Conservation (phyloP, 139 green algal genomes). For the Chlamydomonas asymmetrica region DNA sequence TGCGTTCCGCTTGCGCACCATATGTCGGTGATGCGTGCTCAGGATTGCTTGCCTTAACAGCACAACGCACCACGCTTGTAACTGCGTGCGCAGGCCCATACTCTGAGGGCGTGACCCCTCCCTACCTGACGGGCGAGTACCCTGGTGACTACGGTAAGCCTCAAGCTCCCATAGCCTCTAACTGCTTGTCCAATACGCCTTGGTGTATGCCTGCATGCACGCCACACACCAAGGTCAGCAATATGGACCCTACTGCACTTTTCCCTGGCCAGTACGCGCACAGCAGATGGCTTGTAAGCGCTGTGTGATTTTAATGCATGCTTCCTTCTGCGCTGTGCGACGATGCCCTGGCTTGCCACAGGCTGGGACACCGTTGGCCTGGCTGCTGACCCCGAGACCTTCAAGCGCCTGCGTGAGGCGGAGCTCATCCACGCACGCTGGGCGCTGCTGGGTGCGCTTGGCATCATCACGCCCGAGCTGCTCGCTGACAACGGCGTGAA, state of each 20-base stretch:
- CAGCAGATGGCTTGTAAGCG: too few species aligned
- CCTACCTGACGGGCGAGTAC: conserved; percentile 82
- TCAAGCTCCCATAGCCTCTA: too few species aligned
- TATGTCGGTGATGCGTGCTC: too few species aligned
- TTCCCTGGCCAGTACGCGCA: neutral
- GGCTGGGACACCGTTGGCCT: conserved; percentile 34
- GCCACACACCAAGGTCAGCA: neutral
- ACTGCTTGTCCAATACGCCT: too few species aligned
- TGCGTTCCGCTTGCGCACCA: too few species aligned
- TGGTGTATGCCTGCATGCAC: too few species aligned
- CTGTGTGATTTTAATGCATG: too few species aligned
- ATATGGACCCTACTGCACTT: neutral
- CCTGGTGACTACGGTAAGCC: conserved; percentile 90
- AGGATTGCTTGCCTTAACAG: too few species aligned
- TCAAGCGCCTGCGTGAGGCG: conserved; percentile 67
- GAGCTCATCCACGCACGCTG: conserved; percentile 88
- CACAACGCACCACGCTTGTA: too few species aligned
- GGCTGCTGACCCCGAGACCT: conserved; percentile 78
- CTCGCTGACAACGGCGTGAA: conserved; percentile 39
- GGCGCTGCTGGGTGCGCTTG: conserved; percentile 90
- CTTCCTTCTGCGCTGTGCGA: too few species aligned
- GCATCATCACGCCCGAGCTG: conserved; percentile 46
- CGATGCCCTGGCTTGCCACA: too few species aligned
- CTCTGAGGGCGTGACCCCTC: conserved; percentile 49
- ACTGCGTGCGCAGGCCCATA: conserved; percentile 72